Base-by-base conservation (phyloP, 2,329 filamentous ascomycete genomes). In the Phaeosphaeriaceae sp. region DNA sequence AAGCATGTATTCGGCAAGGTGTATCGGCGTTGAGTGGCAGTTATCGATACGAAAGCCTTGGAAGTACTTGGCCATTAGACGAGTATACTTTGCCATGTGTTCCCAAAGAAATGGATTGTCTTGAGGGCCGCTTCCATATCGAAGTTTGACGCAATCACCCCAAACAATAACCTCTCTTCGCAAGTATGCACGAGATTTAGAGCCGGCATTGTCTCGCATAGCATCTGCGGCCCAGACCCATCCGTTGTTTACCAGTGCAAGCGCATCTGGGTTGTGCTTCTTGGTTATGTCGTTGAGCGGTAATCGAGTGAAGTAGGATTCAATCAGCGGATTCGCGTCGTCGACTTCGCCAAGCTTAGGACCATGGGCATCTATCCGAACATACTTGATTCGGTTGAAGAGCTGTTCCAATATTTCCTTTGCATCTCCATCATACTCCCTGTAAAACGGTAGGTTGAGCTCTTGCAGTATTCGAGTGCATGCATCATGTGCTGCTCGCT, bases 161-260 rank as follows among this genome's bases (percentile, higher is more conserved):
- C 94, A 99, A 23, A 97, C 89, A 60, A 99, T 97, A 52, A 99
- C 91, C 73, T 99, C 92, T 60, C 94, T 85, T 43, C 91, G 85
- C n/a, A 99, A 82, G 67, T 99, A 99, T n/a, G 93, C 92, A 47
- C 87, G 87, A 7, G 93, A 96, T 38, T 89, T 81, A 0, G 92
- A 88, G 0, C 95, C 95, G 23, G 94, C 94, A 66, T 97, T 94
- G 76, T 99, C 94, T 35, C 90, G 83, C 74, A 97, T 83, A 1
- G 94, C 93, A 75, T 97, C 95, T 5, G 93, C 93, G 50, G 90
- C 93, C 94, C 94, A 99, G 7, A 99, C 92, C 94, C 94, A 99
- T 35, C 94, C 94, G 68, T 99, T 99, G 75, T 97, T 97, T 33
- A 87, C 92, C 42, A 99, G 77, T 2, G 90, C 90, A 37, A 96